A percentile compares a stretch with the other conserved stretches of the same genome.
Evolutionary conservation across 163 green algal genomes (phyloP).

Genomic region (Chlamydomonas reinhardtii): DNA sequence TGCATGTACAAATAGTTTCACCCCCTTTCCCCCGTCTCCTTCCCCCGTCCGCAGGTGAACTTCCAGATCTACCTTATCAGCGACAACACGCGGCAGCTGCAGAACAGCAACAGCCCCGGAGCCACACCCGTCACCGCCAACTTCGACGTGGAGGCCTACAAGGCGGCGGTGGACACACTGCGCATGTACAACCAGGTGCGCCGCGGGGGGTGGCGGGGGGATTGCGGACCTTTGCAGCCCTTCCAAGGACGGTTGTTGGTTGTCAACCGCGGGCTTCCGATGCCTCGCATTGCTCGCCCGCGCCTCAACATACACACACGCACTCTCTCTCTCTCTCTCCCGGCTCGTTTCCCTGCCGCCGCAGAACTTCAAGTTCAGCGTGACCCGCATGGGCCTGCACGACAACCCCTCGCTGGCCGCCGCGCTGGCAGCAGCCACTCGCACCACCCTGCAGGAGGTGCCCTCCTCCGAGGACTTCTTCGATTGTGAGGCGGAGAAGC

Average conservation of each 20-base stretch:
- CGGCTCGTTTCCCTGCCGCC: not conserved
- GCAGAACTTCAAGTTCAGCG: slow-evolving; percentile 57
- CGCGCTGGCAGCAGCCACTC: slow-evolving; percentile 54
- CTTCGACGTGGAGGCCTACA: slow-evolving; percentile 55
- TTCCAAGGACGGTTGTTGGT: no score
- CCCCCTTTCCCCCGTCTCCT: not conserved
- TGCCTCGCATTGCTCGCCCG: no score
- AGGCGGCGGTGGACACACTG: slow-evolving; percentile 34
- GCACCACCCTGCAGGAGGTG: slow-evolving; percentile 44
- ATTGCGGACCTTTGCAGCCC: no score
- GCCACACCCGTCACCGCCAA: not conserved
- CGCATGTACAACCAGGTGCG: slow-evolving; percentile 42
- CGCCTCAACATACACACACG: no score
- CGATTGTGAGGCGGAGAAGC: slow-evolving; percentile 34
- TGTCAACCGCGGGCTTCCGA: no score
- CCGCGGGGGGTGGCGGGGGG: no score
- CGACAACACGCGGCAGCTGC: slow-evolving; percentile 27
- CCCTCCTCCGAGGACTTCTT: slow-evolving; percentile 32
- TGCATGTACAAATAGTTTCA: no score
- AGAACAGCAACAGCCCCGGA: not conserved
- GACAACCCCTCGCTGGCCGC: slow-evolving; percentile 63
- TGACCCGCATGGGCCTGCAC: slow-evolving; percentile 43
- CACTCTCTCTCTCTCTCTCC: no score
- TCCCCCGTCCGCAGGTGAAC: slow-evolving; percentile 21
- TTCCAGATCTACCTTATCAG: slow-evolving; percentile 55